Percentiles rank a stretch among this genome's conserved stretches.
These are phyloP conservation scores for Isoetes taiwanensis DNA, from an alignment of 75 land plant species.

Conservation along the genomic window DNA sequence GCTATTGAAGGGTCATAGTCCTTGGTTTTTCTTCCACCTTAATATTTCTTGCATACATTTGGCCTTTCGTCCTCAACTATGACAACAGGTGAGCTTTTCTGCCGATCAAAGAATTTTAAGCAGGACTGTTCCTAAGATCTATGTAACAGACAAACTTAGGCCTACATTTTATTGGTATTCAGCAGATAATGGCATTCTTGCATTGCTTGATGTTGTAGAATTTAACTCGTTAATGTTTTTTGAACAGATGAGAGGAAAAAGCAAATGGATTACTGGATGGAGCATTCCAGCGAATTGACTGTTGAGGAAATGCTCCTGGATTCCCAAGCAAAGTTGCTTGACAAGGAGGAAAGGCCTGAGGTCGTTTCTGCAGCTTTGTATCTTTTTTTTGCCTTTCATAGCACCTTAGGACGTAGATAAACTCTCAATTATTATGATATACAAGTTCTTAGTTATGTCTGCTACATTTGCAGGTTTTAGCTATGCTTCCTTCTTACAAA, in stretches of 20 bases:
- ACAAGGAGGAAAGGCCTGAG: slow-evolving; percentile 91
- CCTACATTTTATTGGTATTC: too few relatives aligned
- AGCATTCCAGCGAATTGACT: slow-evolving; percentile 62
- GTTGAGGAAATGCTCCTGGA: slow-evolving; percentile 99
- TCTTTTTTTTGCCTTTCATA: background rate
- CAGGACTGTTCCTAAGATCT: too few relatives aligned
- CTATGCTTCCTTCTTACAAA: slow-evolving; percentile 51
- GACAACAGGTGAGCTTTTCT: too few relatives aligned
- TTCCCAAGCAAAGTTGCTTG: slow-evolving; percentile 78
- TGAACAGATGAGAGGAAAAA: slow-evolving; percentile 37
- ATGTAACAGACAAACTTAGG: too few relatives aligned
- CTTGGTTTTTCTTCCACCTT: background rate
- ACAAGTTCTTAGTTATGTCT: background rate
- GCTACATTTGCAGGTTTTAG: slow-evolving; percentile 40
- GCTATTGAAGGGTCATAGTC: slow-evolving; percentile 39
- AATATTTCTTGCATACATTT: background rate
- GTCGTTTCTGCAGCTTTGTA: slow-evolving; percentile 23
- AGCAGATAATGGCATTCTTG: too few relatives aligned
- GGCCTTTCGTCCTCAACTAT: too few relatives aligned
- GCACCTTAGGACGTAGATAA: too few relatives aligned
- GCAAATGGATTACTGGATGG: slow-evolving; percentile 84
- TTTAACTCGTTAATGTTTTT: too few relatives aligned
- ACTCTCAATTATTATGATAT: background rate
- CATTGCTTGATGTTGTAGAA: too few relatives aligned
- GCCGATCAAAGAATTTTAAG: too few relatives aligned